These are phyloP conservation scores for Batkoa obscura DNA, from an alignment of 371 early-diverging fungal species.

Conservation along the genomic window DNA sequence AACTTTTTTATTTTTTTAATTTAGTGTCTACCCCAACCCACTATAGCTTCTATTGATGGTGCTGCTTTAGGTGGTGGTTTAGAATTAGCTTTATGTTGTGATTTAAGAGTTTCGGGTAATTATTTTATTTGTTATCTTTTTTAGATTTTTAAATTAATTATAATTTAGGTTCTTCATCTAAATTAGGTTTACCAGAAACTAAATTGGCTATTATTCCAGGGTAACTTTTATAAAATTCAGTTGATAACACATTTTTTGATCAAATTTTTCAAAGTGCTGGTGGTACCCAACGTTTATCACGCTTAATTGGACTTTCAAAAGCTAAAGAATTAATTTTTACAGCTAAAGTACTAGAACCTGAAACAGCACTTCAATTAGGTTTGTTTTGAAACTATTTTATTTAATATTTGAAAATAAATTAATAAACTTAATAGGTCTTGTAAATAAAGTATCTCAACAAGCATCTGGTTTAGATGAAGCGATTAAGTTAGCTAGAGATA, in stretches of 20 bases:
- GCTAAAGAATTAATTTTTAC: conserved; percentile 91
- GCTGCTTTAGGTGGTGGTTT: conserved; percentile 90
- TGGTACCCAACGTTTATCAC: conserved; percentile 82
- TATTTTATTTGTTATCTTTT: no score
- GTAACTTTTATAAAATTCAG: conserved; percentile 23
- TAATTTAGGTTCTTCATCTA: conserved; percentile 26
- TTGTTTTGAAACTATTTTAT: no score
- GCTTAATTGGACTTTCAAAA: conserved; percentile 66
- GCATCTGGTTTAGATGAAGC: conserved; percentile 54
- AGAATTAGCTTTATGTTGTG: conserved; percentile 83
- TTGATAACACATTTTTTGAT: neutral
- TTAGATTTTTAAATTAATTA: neutral
- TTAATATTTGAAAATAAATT: no score
- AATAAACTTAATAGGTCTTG: conserved; percentile 31
- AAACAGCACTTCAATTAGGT: conserved; percentile 45
- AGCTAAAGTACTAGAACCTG: conserved; percentile 38
- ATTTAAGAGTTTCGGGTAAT: conserved; percentile 56
- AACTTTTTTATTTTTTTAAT: neutral
- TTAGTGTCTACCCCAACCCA: conserved; percentile 71
- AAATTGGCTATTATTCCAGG: conserved; percentile 93
- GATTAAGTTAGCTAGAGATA: conserved; percentile 55
- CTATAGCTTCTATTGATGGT: conserved; percentile 90
- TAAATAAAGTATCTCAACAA: conserved; percentile 51
- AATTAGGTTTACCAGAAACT: conserved; percentile 85
- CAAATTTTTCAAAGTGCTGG: conserved; percentile 48